A percentile compares a stretch with the other conserved stretches of the same genome.
These are phyloP conservation scores for Tolypocladium sp. DNA, from an alignment of 2,329 filamentous ascomycete genomes.

Conservation along the genomic window DNA sequence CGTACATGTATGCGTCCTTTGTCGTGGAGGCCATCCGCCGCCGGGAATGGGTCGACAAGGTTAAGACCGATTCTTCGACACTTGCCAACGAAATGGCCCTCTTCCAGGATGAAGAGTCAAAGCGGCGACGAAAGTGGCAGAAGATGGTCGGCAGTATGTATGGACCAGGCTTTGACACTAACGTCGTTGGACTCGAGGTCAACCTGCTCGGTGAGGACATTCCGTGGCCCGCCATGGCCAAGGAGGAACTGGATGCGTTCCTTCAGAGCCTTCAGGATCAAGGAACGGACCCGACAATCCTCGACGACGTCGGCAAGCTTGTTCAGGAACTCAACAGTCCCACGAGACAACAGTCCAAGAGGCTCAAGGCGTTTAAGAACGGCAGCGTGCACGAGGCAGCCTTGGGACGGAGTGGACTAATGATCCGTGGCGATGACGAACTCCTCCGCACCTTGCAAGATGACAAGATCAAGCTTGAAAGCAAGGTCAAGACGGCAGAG, in stretches of 20 bases:
- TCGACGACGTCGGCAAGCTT: slow-evolving; percentile 66
- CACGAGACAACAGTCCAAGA: slow-evolving; percentile 76
- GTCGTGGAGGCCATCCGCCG: slow-evolving; percentile 78
- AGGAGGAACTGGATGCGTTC: slow-evolving; percentile 70
- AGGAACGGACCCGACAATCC: slow-evolving; percentile 54
- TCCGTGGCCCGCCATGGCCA: slow-evolving; percentile 68
- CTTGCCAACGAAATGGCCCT: slow-evolving; percentile 88
- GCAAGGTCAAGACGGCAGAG: slow-evolving; percentile 70
- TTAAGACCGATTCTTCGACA: slow-evolving; percentile 76
- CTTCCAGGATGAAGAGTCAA: slow-evolving; percentile 87
- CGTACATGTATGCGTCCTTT: slow-evolving; percentile 83
- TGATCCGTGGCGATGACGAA: slow-evolving; percentile 84
- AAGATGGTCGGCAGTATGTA: slow-evolving; percentile 73
- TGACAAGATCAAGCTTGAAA: slow-evolving; percentile 68
- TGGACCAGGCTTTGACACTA: slow-evolving; percentile 57
- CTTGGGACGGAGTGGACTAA: slow-evolving; percentile 74
- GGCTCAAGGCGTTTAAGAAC: slow-evolving; percentile 90
- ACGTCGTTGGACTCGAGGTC: slow-evolving; percentile 71
- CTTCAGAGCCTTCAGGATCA: slow-evolving; percentile 56
- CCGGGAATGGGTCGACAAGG: slow-evolving; percentile 85
- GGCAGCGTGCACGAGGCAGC: slow-evolving; percentile 89
- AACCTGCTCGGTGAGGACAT: slow-evolving; percentile 73
- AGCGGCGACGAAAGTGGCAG: slow-evolving; percentile 82
- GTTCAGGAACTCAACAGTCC: slow-evolving; percentile 73
- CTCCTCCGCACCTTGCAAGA: slow-evolving; percentile 67